A percentile compares a stretch with the other conserved stretches of the same genome.
These are phyloP conservation scores for Tylopilus sp. DNA, from an alignment of 1,284 basidiomycete genomes.

Conservation along the genomic window DNA sequence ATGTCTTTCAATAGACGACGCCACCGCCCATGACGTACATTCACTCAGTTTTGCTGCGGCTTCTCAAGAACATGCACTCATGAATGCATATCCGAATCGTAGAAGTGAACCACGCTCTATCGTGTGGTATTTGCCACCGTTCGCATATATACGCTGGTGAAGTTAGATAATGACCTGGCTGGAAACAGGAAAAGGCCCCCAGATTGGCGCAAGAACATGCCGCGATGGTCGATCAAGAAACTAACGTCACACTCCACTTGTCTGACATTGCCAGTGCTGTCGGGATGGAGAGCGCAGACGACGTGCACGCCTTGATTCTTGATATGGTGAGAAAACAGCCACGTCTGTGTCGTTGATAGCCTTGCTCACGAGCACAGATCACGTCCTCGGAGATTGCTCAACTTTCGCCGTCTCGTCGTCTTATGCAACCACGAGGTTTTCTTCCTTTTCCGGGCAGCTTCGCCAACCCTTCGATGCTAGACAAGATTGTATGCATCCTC, in stretches of 20 bases:
- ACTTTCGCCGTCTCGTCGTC: conserved; percentile 44
- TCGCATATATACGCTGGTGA: too few species aligned
- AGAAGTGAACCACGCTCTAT: conserved; percentile 41
- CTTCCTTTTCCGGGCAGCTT: conserved; percentile 74
- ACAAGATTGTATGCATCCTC: too few species aligned
- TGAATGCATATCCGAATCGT: conserved; percentile 56
- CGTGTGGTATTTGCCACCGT: conserved; percentile 48
- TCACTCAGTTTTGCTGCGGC: conserved; percentile 47
- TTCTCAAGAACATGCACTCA: conserved; percentile 56
- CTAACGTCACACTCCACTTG: conserved; percentile 70
- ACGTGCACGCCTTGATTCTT: too few species aligned
- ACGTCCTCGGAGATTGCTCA: conserved; percentile 62
- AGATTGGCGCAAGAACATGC: too few species aligned
- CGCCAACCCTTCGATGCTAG: too few species aligned
- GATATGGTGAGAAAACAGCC: too few species aligned
- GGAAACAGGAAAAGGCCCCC: too few species aligned
- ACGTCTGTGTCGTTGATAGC: too few species aligned
- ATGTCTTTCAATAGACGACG: conserved; percentile 39
- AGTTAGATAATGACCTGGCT: too few species aligned
- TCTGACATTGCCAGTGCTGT: conserved; percentile 62
- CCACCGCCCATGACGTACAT: conserved; percentile 69
- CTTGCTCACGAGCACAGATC: too few species aligned
- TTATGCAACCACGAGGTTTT: conserved; percentile 69
- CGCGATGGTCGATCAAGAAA: conserved; percentile 67
- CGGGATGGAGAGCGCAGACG: conserved; percentile 50